phyloP scores from a whole-genome alignment of 116 monocot genomes.

The Dioscorea cayenensis region DNA sequence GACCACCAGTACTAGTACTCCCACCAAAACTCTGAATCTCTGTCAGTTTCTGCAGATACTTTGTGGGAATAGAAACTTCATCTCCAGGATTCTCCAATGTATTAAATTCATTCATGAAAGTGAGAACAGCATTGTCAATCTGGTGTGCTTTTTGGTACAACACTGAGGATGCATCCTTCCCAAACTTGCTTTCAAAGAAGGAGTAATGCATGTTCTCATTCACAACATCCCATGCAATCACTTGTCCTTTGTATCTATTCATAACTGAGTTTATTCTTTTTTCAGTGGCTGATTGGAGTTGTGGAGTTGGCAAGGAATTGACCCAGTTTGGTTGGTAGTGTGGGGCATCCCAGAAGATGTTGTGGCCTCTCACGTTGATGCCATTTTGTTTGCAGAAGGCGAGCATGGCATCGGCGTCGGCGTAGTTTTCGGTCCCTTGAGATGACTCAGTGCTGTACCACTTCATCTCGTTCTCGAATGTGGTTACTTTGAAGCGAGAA shows the following conservation, averaged over 20 bases:
- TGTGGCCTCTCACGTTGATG: conserved; percentile 61
- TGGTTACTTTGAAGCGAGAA: conserved; percentile 56
- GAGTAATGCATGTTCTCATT: conserved; percentile 76
- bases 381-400: conserved; percentile 37
- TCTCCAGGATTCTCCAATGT: conserved; percentile 60
- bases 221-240: conserved; percentile 75
- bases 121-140: conserved; percentile 29
- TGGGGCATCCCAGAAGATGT: conserved; percentile 68
- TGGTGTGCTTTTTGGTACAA: conserved; percentile 27
- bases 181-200: conserved; percentile 52
- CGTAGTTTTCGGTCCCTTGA: conserved; percentile 43
- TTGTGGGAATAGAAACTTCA: conserved; percentile 15
- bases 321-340: conserved; percentile 39
- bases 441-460: conserved; percentile 51
- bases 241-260: conserved; percentile 33
- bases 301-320: conserved; percentile 6
- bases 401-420: conserved; percentile 46
- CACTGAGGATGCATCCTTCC: conserved; percentile 20
- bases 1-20: neutral
- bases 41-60: conserved; percentile 49
- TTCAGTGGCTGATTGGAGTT: conserved; percentile 32
- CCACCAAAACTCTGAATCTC: conserved; percentile 20
- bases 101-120: conserved; percentile 86
- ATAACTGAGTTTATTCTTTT: conserved; percentile 38
- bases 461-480: conserved; percentile 82